A percentile compares a stretch with the other conserved stretches of the same genome.
Conservation (phyloP, 441 rosid genomes). For the Arabidopsis hybrid region DNA sequence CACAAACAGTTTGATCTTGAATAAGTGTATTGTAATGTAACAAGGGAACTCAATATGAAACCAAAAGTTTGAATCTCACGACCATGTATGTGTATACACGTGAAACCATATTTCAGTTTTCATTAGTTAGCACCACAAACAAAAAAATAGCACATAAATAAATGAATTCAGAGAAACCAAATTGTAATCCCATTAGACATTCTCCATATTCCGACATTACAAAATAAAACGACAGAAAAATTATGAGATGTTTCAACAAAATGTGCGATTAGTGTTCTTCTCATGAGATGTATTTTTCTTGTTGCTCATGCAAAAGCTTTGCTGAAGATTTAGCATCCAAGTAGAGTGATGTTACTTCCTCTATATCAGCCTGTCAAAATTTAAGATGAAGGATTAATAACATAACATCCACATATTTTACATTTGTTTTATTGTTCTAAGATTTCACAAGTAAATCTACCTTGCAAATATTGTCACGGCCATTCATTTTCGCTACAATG, state of each 20-base stretch:
- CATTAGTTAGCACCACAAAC: neutral
- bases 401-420: neutral
- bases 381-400: neutral
- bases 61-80: neutral
- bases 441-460: slow-evolving; percentile 45
- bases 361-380: slow-evolving; percentile 74
- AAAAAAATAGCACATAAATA: neutral
- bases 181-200: neutral
- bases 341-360: slow-evolving; percentile 79
- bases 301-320: slow-evolving; percentile 86
- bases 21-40: no score
- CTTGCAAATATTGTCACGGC: slow-evolving; percentile 87
- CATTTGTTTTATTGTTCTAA: neutral
- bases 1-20: no score
- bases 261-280: slow-evolving; percentile 3
- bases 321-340: slow-evolving; percentile 96
- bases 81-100: no score
- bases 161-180: slow-evolving; percentile 9
- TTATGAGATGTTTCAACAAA: neutral
- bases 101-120: neutral
- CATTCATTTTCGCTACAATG: slow-evolving; percentile 86
- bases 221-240: neutral
- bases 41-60: neutral
- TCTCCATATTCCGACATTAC: slow-evolving; percentile 1
- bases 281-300: slow-evolving; percentile 86